Percentiles rank a stretch among this genome's conserved stretches.
phyloP scores from a whole-genome alignment of 495 filamentous ascomycete species.

The Neurospora sublineolata region DNA sequence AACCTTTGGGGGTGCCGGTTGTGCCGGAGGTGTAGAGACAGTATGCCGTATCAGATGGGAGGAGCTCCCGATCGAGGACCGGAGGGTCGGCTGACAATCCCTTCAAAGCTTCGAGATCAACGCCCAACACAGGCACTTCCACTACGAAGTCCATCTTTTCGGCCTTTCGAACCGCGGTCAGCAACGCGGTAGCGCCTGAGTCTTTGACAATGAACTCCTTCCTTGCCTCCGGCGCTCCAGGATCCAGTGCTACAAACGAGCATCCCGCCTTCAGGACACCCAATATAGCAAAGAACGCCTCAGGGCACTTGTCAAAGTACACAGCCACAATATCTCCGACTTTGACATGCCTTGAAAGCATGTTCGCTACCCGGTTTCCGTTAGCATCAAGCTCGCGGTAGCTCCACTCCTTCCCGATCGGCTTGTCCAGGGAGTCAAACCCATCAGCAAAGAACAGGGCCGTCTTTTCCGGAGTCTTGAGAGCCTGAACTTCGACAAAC shows the following conservation, averaged over 20 bases:
- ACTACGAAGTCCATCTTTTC: constrained; percentile 18
- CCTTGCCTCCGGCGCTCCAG: constrained; percentile 46
- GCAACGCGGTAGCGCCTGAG: constrained; percentile 40
- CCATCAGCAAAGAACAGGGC: constrained; percentile 52
- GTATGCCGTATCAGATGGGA: constrained; percentile 47
- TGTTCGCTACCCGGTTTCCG: constrained; percentile 48
- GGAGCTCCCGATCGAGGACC: constrained; percentile 14
- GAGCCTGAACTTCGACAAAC: constrained; percentile 43
- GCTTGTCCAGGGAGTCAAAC: constrained; percentile 14
- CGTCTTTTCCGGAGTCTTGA: constrained; percentile 27
- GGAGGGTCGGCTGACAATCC: constrained; percentile 13
- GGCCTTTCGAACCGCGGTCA: constrained; percentile 28
- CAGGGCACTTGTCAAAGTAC: constrained; percentile 71
- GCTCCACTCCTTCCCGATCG: constrained; percentile 41
- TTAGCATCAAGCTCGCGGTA: constrained; percentile 49
- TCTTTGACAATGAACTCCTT: constrained; percentile 57
- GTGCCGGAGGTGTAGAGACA: constrained; percentile 77
- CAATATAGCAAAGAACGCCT: constrained; percentile 66
- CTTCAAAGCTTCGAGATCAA: constrained; percentile 25
- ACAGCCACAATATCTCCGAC: constrained; percentile 53
- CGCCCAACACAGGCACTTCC: constrained; percentile 23
- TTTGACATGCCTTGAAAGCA: constrained; percentile 31
- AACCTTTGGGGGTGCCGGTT: constrained; percentile 71
- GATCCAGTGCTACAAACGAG: constrained; percentile 68
- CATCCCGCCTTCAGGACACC: constrained; percentile 76